These are phyloP conservation scores for Yarrowia phangngaensis DNA, from an alignment of 805 yeast species.

Conservation along the genomic window DNA sequence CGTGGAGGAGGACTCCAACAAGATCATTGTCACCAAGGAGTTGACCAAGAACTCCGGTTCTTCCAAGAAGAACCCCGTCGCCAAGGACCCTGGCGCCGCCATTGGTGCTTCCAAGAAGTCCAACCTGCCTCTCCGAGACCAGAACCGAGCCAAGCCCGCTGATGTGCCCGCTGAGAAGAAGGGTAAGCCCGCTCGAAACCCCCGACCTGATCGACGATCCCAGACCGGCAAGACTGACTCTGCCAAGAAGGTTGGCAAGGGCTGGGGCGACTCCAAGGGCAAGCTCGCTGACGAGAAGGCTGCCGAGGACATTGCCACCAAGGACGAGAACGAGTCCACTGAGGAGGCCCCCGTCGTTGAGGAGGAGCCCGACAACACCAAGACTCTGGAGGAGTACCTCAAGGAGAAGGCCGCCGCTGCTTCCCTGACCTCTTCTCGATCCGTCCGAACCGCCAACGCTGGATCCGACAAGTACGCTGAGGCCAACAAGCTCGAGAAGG, in stretches of 20 bases:
- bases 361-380: conserved; percentile 52
- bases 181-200: conserved; percentile 48
- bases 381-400: conserved; percentile 84
- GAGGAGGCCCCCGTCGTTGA: conserved; percentile 42
- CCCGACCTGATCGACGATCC: conserved; percentile 70
- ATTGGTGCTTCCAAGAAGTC: conserved; percentile 73
- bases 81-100: conserved; percentile 61
- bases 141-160: conserved; percentile 46
- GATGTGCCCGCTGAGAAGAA: conserved; percentile 46
- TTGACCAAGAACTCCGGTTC: conserved; percentile 77
- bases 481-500: conserved; percentile 63
- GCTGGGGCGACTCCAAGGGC: conserved; percentile 80
- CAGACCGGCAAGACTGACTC: conserved; percentile 81
- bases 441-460: conserved; percentile 50
- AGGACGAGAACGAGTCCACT: conserved; percentile 41
- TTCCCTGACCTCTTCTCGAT: conserved; percentile 33
- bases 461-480: conserved; percentile 50
- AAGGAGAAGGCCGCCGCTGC: conserved; percentile 45
- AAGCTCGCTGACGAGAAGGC: conserved; percentile 62
- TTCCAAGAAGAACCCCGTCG: conserved; percentile 63
- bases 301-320: conserved; percentile 46
- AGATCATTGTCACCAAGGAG: conserved; percentile 28
- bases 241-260: conserved; percentile 74
- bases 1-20: conserved; percentile 30
- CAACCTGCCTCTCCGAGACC: conserved; percentile 65